Evolutionary conservation across 2,329 filamentous ascomycete species (phyloP).

Genomic region (Mollisiaceae sp.): DNA sequence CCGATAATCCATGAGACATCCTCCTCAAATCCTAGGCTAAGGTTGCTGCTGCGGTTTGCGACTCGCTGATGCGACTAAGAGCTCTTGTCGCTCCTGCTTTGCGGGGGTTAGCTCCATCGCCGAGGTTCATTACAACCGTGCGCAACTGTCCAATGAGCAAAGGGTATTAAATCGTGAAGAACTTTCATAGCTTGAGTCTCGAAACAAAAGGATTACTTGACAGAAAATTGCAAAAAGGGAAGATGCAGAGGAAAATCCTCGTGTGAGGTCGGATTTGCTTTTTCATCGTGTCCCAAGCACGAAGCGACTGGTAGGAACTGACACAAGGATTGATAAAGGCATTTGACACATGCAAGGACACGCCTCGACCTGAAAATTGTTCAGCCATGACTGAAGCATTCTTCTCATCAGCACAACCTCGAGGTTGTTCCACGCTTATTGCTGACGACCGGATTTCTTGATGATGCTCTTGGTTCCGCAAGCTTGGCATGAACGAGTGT

Average conservation of each 20-base stretch:
- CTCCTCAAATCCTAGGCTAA: neutral
- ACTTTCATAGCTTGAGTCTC: neutral
- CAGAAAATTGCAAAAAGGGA: neutral
- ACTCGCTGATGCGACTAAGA: neutral
- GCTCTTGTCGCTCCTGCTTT: slow-evolving; percentile 7
- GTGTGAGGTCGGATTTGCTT: neutral
- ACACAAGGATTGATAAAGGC: neutral
- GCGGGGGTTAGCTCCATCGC: neutral
- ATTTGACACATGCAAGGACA: slow-evolving; percentile 4
- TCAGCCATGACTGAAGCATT: neutral
- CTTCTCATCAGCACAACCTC: neutral
- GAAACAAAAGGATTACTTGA: neutral
- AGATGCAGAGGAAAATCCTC: neutral
- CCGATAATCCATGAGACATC: neutral
- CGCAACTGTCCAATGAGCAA: neutral
- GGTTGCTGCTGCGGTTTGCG: neutral
- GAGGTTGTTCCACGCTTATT: neutral
- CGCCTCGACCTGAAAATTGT: neutral
- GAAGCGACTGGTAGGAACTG: neutral
- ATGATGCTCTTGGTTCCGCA: neutral
- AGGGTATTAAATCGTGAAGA: neutral
- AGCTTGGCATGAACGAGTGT: neutral
- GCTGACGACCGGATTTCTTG: neutral
- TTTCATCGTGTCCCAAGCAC: neutral
- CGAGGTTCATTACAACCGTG: neutral